Conservation (phyloP, 129 eudicot genomes). For the Chrysanthemum makinoi region DNA sequence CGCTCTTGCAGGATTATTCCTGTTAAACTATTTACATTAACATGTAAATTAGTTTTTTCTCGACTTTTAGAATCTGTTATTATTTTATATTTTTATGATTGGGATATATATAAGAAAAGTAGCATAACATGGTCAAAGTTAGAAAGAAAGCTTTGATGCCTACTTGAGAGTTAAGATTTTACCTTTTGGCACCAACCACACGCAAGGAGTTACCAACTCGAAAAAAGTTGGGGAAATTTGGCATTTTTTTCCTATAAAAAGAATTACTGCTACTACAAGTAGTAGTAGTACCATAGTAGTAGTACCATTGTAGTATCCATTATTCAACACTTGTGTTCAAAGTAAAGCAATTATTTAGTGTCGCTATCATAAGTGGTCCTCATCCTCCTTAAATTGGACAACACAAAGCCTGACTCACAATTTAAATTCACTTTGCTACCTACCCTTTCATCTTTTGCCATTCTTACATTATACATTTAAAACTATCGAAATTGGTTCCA, state of each 20-base stretch:
- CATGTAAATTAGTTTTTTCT: no score
- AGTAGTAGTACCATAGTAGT: slow-evolving; percentile 11
- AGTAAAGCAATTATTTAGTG: slow-evolving; percentile 42
- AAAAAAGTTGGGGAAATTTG: background rate
- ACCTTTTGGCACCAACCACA: slow-evolving; percentile 22
- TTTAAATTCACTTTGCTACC: slow-evolving; percentile 40
- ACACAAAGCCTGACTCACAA: slow-evolving; percentile 35
- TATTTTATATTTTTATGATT: no score
- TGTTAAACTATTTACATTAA: no score
- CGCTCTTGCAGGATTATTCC: no score
- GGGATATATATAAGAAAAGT: background rate
- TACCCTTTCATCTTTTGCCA: slow-evolving; percentile 23
- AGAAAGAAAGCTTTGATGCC: slow-evolving; percentile 11
- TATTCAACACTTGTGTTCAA: slow-evolving; percentile 32
- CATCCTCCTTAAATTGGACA: slow-evolving; percentile 23
- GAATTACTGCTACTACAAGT: slow-evolving; percentile 21
- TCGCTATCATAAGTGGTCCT: slow-evolving; percentile 38
- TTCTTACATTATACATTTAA: slow-evolving; percentile 8
- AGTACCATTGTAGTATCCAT: slow-evolving; percentile 17
- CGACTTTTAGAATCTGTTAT: no score
- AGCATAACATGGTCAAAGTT: slow-evolving; percentile 15
- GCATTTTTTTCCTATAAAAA: slow-evolving; percentile 14
- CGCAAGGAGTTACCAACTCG: slow-evolving; percentile 16
- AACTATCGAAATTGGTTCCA: background rate
- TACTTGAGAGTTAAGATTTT: slow-evolving; percentile 20